Evolutionary conservation across 1,139 yeast genomes (phyloP).

Genomic region (Hemisphaericaspora xylofermentans): DNA sequence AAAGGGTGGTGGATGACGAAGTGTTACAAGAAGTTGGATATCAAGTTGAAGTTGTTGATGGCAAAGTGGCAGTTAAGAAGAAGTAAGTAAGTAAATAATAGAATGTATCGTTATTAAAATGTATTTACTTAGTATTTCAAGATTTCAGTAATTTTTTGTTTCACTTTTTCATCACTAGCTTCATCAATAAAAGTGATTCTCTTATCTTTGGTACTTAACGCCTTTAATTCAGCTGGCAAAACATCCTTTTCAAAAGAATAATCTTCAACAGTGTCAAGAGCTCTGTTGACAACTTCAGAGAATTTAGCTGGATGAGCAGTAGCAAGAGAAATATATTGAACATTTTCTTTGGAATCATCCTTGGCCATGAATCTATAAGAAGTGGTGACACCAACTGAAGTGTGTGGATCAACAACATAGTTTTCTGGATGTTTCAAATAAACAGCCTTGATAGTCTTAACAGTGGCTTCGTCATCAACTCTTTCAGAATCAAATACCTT

Average conservation of each 20-base stretch:
- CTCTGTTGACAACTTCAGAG: slow-evolving; percentile 89
- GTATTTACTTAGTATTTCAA: slow-evolving; percentile 28
- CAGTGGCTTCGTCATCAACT: slow-evolving; percentile 76
- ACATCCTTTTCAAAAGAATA: slow-evolving; percentile 88
- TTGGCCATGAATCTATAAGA: slow-evolving; percentile 59
- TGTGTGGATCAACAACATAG: slow-evolving; percentile 92
- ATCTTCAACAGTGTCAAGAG: slow-evolving; percentile 62
- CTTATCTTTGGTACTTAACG: slow-evolving; percentile 67
- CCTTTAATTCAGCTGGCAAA: slow-evolving; percentile 82
- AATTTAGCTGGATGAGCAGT: slow-evolving; percentile 99
- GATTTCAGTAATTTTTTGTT: slow-evolving; percentile 70
- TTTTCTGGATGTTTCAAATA: slow-evolving; percentile 62
- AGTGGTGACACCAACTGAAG: slow-evolving; percentile 90
- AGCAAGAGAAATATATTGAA: slow-evolving; percentile 71
- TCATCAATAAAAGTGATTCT: slow-evolving; percentile 74
- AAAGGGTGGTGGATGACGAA: slow-evolving; percentile 30
- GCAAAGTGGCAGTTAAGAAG: slow-evolving; percentile 29
- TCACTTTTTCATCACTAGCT: slow-evolving; percentile 71
- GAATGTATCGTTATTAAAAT: slow-evolving; percentile 16
- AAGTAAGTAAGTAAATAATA: slow-evolving; percentile 1
- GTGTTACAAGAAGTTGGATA: slow-evolving; percentile 42
- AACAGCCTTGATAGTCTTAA: slow-evolving; percentile 67
- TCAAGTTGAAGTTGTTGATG: slow-evolving; percentile 37
- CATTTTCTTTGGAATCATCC: slow-evolving; percentile 38
- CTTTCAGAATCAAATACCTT: slow-evolving; percentile 73